A percentile compares a stretch with the other conserved stretches of the same genome.
phyloP scores from a whole-genome alignment of 2,329 filamentous ascomycete species.

The Paraphaeosphaeria sporulosa region DNA sequence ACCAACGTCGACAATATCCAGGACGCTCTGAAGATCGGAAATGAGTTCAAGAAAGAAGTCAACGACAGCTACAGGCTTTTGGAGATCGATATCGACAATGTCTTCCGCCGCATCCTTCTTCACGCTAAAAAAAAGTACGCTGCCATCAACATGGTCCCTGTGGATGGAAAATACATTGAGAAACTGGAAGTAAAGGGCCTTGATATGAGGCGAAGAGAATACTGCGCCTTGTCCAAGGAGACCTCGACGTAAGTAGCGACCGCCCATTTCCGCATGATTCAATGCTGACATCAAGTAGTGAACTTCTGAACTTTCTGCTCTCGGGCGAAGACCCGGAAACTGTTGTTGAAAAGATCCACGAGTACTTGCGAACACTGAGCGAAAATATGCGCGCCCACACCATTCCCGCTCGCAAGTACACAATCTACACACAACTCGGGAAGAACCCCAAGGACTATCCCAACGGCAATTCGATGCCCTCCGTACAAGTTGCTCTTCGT shows the following conservation, averaged over 20 bases:
- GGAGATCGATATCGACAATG: constrained; percentile 98
- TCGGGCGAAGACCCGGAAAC: constrained; percentile 91
- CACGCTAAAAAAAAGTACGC: constrained; percentile 99
- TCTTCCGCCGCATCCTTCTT: constrained; percentile 90
- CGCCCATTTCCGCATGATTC: neutral
- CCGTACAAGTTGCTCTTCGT: constrained; percentile 92
- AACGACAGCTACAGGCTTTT: constrained; percentile 92
- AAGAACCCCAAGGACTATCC: constrained; percentile 94
- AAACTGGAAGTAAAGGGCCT: constrained; percentile 98
- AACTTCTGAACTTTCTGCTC: constrained; percentile 90
- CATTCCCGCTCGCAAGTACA: constrained; percentile 85
- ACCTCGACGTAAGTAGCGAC: constrained; percentile 69
- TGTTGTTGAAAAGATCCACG: constrained; percentile 88
- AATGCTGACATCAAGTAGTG: constrained; percentile 51
- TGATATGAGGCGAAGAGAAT: constrained; percentile 97
- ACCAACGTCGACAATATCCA: constrained; percentile 94
- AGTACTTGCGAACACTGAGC: constrained; percentile 86
- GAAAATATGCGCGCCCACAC: constrained; percentile 82
- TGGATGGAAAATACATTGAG: constrained; percentile 88
- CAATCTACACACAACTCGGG: constrained; percentile 96
- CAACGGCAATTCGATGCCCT: constrained; percentile 93
- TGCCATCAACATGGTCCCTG: constrained; percentile 89
- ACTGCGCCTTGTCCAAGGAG: constrained; percentile 94
- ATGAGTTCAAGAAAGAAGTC: constrained; percentile 93
- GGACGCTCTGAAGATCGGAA: constrained; percentile 88